Percentiles rank a stretch among this genome's conserved stretches.
Conservation (phyloP, 495 filamentous ascomycete genomes). For the Jackrogersella minutella region DNA sequence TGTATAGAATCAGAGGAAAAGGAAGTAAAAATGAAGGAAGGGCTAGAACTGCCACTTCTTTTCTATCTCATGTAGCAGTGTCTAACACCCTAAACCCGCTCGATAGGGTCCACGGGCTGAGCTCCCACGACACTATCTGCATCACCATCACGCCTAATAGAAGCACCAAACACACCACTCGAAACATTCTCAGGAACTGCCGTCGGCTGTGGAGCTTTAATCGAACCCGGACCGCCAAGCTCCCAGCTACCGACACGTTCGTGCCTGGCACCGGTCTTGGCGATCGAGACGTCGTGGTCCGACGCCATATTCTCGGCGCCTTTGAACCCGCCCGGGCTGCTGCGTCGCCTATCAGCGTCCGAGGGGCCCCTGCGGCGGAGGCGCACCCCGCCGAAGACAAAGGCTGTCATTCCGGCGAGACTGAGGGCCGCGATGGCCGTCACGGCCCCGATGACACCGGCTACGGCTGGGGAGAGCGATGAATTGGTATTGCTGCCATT, state of each 20-base stretch:
- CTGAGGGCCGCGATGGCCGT: conserved; percentile 39
- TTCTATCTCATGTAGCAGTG: not conserved
- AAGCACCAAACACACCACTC: conserved; percentile 19
- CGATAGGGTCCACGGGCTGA: conserved; percentile 17
- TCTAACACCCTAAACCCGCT: conserved; percentile 16
- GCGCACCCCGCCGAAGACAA: conserved; percentile 43
- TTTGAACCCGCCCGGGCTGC: conserved; percentile 48
- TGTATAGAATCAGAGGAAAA: conserved; percentile 29
- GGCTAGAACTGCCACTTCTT: not conserved
- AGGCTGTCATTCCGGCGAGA: conserved; percentile 33
- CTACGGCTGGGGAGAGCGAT: conserved; percentile 42
- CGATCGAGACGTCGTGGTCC: conserved; percentile 49
- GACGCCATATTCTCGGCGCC: conserved; percentile 50
- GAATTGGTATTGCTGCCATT: not conserved
- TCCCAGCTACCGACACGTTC: conserved; percentile 56
- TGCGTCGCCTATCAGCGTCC: conserved; percentile 19
- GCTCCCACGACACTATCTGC: conserved; percentile 21
- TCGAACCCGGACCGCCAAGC: conserved; percentile 24
- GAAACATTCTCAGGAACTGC: not conserved
- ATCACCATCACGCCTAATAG: conserved; percentile 23
- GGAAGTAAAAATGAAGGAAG: not conserved
- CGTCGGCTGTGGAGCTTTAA: conserved; percentile 4
- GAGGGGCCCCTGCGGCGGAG: conserved; percentile 28
- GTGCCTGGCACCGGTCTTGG: conserved; percentile 43
- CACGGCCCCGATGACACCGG: conserved; percentile 51